phyloP scores from a whole-genome alignment of 1,284 basidiomycete species.

The Rhodotorula mucilaginosa region DNA sequence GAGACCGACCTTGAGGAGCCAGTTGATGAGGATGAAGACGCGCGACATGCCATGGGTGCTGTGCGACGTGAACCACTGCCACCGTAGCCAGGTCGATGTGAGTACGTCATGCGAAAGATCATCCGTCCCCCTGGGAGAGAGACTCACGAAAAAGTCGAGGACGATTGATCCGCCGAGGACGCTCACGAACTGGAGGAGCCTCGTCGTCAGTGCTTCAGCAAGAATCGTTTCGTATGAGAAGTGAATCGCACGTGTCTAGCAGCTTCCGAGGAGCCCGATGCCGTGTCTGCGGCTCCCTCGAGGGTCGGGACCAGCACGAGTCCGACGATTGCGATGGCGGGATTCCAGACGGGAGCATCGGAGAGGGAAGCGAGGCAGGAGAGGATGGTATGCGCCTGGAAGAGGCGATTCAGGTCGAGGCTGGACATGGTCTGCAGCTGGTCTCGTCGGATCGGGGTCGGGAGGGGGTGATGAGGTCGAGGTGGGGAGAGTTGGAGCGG shows the following conservation, averaged over 20 bases:
- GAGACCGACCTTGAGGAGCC: conserved; percentile 31
- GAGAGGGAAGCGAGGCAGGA: conserved; percentile 24
- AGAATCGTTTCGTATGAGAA: no score
- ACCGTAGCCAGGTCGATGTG: background rate
- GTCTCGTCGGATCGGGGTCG: conserved; percentile 1
- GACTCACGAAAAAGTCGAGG: conserved; percentile 27
- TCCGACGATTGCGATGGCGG: conserved; percentile 34
- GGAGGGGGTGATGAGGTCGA: conserved; percentile 13
- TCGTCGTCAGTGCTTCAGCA: background rate
- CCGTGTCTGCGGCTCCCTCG: background rate
- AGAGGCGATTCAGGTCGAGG: conserved; percentile 9
- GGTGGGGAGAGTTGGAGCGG: background rate
- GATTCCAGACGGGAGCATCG: conserved; percentile 26
- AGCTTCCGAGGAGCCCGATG: background rate
- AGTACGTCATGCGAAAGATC: background rate
- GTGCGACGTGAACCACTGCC: conserved; percentile 17
- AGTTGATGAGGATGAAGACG: conserved; percentile 33
- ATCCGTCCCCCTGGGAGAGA: background rate
- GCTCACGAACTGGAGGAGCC: conserved; percentile 9
- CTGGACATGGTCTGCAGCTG: background rate
- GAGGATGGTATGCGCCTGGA: conserved; percentile 24
- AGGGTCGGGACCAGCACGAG: conserved; percentile 17
- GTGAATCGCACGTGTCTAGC: conserved; percentile 14
- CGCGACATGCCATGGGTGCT: conserved; percentile 3
- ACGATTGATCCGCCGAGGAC: conserved; percentile 20